phyloP scores from a whole-genome alignment of 495 filamentous ascomycete genomes.

The Copromyces sp. region DNA sequence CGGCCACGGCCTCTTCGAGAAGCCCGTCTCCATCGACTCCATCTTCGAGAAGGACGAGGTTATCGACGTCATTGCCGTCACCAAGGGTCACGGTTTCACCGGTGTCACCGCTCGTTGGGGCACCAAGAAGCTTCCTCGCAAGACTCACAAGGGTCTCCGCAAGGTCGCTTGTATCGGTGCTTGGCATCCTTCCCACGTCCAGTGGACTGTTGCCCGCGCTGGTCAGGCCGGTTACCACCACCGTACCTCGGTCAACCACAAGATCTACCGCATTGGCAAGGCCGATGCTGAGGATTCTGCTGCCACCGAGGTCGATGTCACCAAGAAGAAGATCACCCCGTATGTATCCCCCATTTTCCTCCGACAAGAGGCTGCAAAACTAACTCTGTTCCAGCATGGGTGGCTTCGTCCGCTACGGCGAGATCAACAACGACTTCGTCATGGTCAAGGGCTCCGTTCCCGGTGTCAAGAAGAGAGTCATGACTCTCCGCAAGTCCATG shows the following conservation, averaged over 20 bases:
- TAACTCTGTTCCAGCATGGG: slow-evolving; percentile 59
- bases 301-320: slow-evolving; percentile 88
- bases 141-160: slow-evolving; percentile 99
- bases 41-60: slow-evolving; percentile 99
- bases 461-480: slow-evolving; percentile 98
- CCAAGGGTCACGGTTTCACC: slow-evolving; percentile 97
- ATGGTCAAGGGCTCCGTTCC: slow-evolving; percentile 96
- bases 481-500: slow-evolving; percentile 98
- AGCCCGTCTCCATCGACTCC: slow-evolving; percentile 80
- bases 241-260: slow-evolving; percentile 99
- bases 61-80: slow-evolving; percentile 99
- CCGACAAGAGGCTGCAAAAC: neutral
- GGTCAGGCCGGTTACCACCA: slow-evolving; percentile 99
- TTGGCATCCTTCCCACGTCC: slow-evolving; percentile 99
- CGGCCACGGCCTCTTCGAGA: slow-evolving; percentile 91
- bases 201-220: slow-evolving; percentile 99
- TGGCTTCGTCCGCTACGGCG: slow-evolving; percentile 98
- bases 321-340: slow-evolving; percentile 99
- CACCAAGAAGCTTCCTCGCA: slow-evolving; percentile 99
- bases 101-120: slow-evolving; percentile 98
- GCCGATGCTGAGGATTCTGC: slow-evolving; percentile 80
- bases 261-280: slow-evolving; percentile 98
- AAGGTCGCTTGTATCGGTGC: slow-evolving; percentile 99
- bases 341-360: slow-evolving; percentile 45
- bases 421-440: slow-evolving; percentile 99